Percentiles rank a stretch among this genome's conserved stretches.
phyloP scores from a whole-genome alignment of 129 eudicot genomes.

The Silybum marianum region DNA sequence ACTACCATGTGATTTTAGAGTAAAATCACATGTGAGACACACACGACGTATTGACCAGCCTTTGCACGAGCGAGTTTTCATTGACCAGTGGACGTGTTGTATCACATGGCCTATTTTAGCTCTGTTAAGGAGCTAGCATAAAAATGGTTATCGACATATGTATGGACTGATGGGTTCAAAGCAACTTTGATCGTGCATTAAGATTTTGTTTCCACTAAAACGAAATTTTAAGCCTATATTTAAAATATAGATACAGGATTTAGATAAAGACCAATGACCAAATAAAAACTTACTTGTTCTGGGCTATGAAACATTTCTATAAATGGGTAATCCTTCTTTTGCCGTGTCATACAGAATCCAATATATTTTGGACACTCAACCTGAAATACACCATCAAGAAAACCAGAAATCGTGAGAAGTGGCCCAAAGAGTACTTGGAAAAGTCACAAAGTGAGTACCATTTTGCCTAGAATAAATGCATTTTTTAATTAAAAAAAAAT shows the following conservation, averaged over 20 bases:
- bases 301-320: slow-evolving; percentile 92
- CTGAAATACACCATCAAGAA: slow-evolving; percentile 42
- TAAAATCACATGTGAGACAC: too few species aligned
- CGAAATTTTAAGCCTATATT: too few species aligned
- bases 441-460: background rate
- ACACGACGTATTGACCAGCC: too few species aligned
- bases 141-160: too few species aligned
- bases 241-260: background rate
- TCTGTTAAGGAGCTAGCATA: background rate
- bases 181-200: too few species aligned
- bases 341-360: slow-evolving; percentile 93
- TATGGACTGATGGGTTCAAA: too few species aligned
- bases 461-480: background rate
- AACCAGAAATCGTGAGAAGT: slow-evolving; percentile 1
- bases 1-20: too few species aligned
- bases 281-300: slow-evolving; percentile 58
- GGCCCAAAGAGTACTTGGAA: background rate
- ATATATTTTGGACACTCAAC: slow-evolving; percentile 98
- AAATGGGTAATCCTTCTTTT: slow-evolving; percentile 88
- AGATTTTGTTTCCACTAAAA: too few species aligned
- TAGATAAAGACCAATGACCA: background rate
- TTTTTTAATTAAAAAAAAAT: background rate
- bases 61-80: too few species aligned
- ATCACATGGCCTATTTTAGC: background rate
- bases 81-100: too few species aligned